Evolutionary conservation across 176 grass and related monocot species (phyloP), one percentile per base, ranked within the genome.

Genomic region (Zea luxurians): DNA sequence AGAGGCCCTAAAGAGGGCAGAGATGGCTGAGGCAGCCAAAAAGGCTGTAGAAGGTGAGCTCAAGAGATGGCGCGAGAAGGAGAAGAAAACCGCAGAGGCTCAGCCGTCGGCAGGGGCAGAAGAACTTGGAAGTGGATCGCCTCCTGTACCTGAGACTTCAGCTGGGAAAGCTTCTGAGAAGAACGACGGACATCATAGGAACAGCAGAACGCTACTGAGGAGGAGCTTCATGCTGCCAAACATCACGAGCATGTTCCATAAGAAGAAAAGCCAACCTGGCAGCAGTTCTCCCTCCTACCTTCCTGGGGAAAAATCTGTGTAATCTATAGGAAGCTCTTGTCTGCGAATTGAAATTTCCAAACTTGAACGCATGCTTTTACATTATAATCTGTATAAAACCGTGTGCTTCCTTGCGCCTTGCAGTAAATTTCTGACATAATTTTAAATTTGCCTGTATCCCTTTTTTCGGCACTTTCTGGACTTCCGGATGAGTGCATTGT

Each of bases 1-100:
- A 71, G 95, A 92, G 59, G 91, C 95, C 61, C 71, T 94, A 63
- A 98, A 90, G 83, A 92, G 85, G 78, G 91, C 95, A 76, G 89
- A 94, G 70, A 98, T 89, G 91, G 91, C 95, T 47, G 95, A 98
- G 82, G 85, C 91, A 54, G 95, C 95, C 54, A 94, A 94, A 74
- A 94, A 87, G 48, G 91, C 91, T 57, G 91, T 98, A 10, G 95
- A 98, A 88, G 91, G 89, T 67, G 95, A 97, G 69, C 83, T 97
- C 68, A 92, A 85, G 77, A 92, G 85, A 48, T 92, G 91, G 91
- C 89, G 89, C 1, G 95, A 94, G 70, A 98, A 87, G 74, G 89
- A 94, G 67, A 90, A 90, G 66, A 87, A 80, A 73, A 72, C 91
- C 71, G 73, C 87, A n/a, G 91, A 92, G 61, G 83, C 73, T 48